Evolutionary conservation across 2,329 filamentous ascomycete genomes (phyloP).

Genomic region (Tolypocladium paradoxum): DNA sequence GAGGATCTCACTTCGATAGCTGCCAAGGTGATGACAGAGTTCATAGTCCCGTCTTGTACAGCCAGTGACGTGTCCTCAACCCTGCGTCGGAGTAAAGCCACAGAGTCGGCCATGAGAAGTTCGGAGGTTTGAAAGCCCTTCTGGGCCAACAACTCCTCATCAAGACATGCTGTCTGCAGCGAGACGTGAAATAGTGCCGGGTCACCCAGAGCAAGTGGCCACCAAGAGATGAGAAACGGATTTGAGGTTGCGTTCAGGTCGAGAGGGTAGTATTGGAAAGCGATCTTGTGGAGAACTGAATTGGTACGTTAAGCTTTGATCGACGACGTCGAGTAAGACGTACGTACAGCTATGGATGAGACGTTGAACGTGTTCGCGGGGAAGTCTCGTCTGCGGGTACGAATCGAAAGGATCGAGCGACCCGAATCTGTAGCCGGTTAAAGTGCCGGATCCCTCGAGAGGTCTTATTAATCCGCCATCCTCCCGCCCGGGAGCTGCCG

Average conservation of each 20-base stretch:
- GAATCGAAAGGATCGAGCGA: slow-evolving; percentile 45
- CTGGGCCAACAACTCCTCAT: slow-evolving; percentile 39
- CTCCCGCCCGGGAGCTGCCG: slow-evolving; percentile 1
- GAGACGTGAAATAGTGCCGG: slow-evolving; percentile 49
- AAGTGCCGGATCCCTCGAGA: slow-evolving; percentile 3
- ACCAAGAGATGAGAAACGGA: slow-evolving; percentile 49
- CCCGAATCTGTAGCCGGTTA: slow-evolving; percentile 16
- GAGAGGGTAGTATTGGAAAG: slow-evolving; percentile 49
- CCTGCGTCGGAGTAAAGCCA: slow-evolving; percentile 38
- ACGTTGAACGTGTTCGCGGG: slow-evolving; percentile 37
- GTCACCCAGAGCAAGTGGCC: slow-evolving; percentile 44
- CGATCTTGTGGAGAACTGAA: slow-evolving; percentile 43
- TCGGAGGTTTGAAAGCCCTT: slow-evolving; percentile 43
- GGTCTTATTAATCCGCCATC: not conserved
- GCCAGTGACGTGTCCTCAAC: slow-evolving; percentile 34
- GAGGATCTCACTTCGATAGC: slow-evolving; percentile 40
- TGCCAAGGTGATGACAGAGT: slow-evolving; percentile 46
- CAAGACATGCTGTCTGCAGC: slow-evolving; percentile 45
- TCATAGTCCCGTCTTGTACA: slow-evolving; percentile 42
- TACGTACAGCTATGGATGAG: slow-evolving; percentile 45
- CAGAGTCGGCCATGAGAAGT: slow-evolving; percentile 45
- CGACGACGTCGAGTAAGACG: not conserved
- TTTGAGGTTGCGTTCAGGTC: slow-evolving; percentile 42
- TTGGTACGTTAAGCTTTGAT: not conserved
- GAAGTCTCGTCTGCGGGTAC: slow-evolving; percentile 41